Evolutionary conservation across 129 eudicot species (phyloP), one percentile per base, ranked within the genome.

Genomic region (Dittrichia graveolens): DNA sequence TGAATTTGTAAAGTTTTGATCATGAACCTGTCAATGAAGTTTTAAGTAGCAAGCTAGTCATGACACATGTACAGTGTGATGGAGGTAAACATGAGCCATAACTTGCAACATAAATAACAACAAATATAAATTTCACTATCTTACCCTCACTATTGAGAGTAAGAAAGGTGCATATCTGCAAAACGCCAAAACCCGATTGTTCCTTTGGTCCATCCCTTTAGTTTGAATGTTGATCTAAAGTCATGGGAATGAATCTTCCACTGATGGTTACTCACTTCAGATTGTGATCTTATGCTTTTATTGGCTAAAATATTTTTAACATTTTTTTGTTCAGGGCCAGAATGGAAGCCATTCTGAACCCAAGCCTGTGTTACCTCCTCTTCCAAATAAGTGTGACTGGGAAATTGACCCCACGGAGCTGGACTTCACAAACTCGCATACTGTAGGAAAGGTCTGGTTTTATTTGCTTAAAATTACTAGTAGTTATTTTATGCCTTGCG

Each of bases 321-420:
- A 38, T 35, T 16, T 65, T 10, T 79, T 13, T 24, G 41, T 91
- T 85, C 85, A 94, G 99, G 99, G 98, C 41, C 98, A 94, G 69
- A 88, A 79, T 79, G 97, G 99, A 78, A 94, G 99, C 80, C 99
- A 94, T 82, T 94, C 88, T 77, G 99, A 94, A 77, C 97, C 96
- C 48, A 88, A 82, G 69, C 92, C 99, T 78, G 99, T 94, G 66
- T 71, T 88, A 35, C 99, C 99, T n/a, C 99, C 99, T 83, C 80
- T 94, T 67, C 80, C 99, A 16, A 90, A 90, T 69, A 90, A 90
- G 79, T 94, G 97, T 66, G 99, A 94, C 78, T 94, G 99, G 99
- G 99, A 94, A 78, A 80, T 94, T 77, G 98, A 94, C 53, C 98
- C 98, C 52, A 7, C 74, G 18, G 99, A 94, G 77, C 85, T 94